phyloP scores from a whole-genome alignment of 257 asterid genomes.

The Solanum chmielewskii region DNA sequence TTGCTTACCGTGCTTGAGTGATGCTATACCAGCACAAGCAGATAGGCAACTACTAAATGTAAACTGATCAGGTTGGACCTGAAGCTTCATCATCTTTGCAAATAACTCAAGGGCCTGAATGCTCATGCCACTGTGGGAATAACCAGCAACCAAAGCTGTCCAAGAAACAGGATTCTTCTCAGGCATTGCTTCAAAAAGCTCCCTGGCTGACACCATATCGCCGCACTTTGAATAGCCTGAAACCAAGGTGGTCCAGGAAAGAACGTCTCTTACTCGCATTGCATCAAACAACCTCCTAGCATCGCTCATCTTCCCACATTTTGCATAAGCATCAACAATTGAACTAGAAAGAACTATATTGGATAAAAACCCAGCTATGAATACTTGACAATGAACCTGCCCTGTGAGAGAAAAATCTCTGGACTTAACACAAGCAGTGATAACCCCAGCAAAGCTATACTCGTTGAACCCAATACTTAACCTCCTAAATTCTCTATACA shows the following conservation, averaged over 20 bases:
- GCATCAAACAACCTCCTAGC: constrained; percentile 56
- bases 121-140: constrained; percentile 38
- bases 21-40: constrained; percentile 50
- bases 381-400: constrained; percentile 62
- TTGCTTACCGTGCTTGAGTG: constrained; percentile 43
- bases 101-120: constrained; percentile 35
- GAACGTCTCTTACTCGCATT: constrained; percentile 44
- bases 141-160: constrained; percentile 62
- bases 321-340: constrained; percentile 53
- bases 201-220: constrained; percentile 47
- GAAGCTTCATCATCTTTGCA: constrained; percentile 26
- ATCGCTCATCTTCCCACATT: constrained; percentile 48
- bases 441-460: constrained; percentile 56
- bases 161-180: constrained; percentile 54
- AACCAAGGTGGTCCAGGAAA: constrained; percentile 74
- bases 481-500: constrained; percentile 42
- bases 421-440: constrained; percentile 51
- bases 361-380: constrained; percentile 43
- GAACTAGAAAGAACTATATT: constrained; percentile 60
- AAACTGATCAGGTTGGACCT: constrained; percentile 50
- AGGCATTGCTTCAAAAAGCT: constrained; percentile 45
- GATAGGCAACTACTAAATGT: constrained; percentile 45
- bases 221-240: constrained; percentile 55
- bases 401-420: constrained; percentile 37
- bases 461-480: constrained; percentile 40